Conservation (phyloP, 495 filamentous ascomycete species). For the Clohesyomyces aquaticus region DNA sequence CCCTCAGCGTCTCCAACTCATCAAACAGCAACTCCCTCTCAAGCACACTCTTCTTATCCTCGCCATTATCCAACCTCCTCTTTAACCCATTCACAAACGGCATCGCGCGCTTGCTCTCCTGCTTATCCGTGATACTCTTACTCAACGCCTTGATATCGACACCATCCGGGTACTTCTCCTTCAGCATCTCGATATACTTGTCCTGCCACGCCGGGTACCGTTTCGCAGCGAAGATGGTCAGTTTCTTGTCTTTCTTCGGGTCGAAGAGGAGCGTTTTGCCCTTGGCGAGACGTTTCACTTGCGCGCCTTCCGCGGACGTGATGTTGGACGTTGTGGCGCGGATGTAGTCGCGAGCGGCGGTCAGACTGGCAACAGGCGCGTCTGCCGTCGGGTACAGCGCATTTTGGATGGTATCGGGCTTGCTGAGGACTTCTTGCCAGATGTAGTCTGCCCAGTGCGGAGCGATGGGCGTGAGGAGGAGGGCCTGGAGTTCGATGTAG, state of each 20-base stretch:
- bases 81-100: constrained; percentile 90
- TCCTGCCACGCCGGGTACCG: constrained; percentile 87
- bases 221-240: constrained; percentile 82
- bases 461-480: constrained; percentile 76
- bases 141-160: constrained; percentile 81
- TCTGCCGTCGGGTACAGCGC: constrained; percentile 76
- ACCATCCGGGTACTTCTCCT: constrained; percentile 62
- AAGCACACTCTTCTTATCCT: constrained; percentile 67
- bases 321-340: constrained; percentile 74
- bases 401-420: constrained; percentile 75
- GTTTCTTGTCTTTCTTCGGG: constrained; percentile 84
- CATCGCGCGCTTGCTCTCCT: constrained; percentile 97
- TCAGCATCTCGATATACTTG: constrained; percentile 79
- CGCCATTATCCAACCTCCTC: constrained; percentile 68
- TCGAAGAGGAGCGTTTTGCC: constrained; percentile 82
- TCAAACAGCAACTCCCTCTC: constrained; percentile 83
- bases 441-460: constrained; percentile 96
- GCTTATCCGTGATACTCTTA: constrained; percentile 72
- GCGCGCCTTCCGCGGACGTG: constrained; percentile 79
- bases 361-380: constrained; percentile 61
- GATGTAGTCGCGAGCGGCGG: constrained; percentile 80
- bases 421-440: constrained; percentile 84
- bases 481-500: constrained; percentile 86
- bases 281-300: constrained; percentile 84
- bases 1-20: constrained; percentile 65